Evolutionary conservation across 495 filamentous ascomycete species (phyloP), one percentile per base, ranked within the genome.

Genomic region (Aspergillus taichungensis): DNA sequence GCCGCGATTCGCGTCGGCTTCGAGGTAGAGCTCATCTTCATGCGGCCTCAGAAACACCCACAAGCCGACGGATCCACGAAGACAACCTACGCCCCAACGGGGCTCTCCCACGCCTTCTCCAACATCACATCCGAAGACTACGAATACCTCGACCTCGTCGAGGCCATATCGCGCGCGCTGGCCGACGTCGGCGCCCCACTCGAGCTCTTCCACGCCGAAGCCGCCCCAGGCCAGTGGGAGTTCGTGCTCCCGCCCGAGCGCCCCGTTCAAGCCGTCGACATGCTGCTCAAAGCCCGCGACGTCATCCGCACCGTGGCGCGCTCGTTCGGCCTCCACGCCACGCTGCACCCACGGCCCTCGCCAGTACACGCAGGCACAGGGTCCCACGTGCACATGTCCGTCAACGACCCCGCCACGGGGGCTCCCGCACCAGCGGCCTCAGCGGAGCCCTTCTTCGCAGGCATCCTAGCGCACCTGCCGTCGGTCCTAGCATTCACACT

Each of bases 11-110:
- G 37, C 64, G 45, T 87, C 9, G 85, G 85, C 2, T 88, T 86
- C 52, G 85, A 89, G 57, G 74, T 85, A 29, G 85, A 89, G 55
- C 77, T 89, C 27, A 68, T 84, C 9, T 82, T 88, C 42, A 55
- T 88, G 46, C 49, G 46, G 12, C 55, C 55, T 12, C 41, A 37
- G 6, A 29, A 30, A 28, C 41, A 6, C 13, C 28, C 1, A 37
- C 31, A 14, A 24, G 18, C 18, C 18, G 18, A 24, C 4, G 18
- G 18, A 24, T 24, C 18, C 18, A 24, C 18, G 18, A 24, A 24
- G 18, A 24, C 18, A 4, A 24, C 18, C 18, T 47, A 51, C 31
- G 30, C 39, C 13, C 43, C 46, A 12, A n/a, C 37, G 13, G 35
- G 43, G 9, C 14, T 28, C 24, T 36, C 49, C 9, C 38, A 51